Base-by-base conservation (phyloP, 371 early-diverging fungal genomes). In the Rhizomucor pusillus region DNA sequence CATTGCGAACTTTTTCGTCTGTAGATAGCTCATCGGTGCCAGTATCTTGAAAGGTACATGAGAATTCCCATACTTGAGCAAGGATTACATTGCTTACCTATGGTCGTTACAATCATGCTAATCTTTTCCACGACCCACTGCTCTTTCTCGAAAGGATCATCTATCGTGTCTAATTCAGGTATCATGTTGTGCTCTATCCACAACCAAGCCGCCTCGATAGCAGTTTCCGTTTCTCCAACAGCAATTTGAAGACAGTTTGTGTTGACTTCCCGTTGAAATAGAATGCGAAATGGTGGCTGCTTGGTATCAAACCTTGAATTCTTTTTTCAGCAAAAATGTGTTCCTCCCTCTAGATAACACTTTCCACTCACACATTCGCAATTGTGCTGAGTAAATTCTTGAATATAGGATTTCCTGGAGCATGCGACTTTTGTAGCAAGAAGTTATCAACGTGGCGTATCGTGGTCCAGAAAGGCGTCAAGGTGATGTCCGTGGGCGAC, bases 141-240 rank as follows among this genome's bases (percentile, higher is more conserved):
- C 44, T 90, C 91, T 46, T 87, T 87, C 41, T 93, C 93, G 9
- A 78, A 68, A 0, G 82, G 75, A 70, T 92, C 89, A 54, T 92
- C 92, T 46, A 98, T 79, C 23, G 75, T 81, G n/a, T 67, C 63
- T 37, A 95, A 54, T 48, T 88, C 90, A 3, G 84, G 75, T 47
- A 88, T 67, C 34, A 93, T 80, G 64, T 92, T 90, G 13, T 88
- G 91, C 71, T 88, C 85, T 24, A 95, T 82, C 97, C 95, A 97
- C 37, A 67, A 65, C 97, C 97, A 97, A 44, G 94, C 92, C 6
- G 85, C 77, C 40, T 92, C 88, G 23, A 92, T 88, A 22, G 76
- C 86, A 35, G 85, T 86, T 44, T 85, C 77, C 0, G 88, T 77
- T 60, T 96, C 95, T 24, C 84, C 88, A 6, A 84, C 87, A 36